Percentiles rank a stretch among this genome's conserved stretches.
Conservation (phyloP, 2,329 filamentous ascomycete genomes). For the Botrytis cinerea region DNA sequence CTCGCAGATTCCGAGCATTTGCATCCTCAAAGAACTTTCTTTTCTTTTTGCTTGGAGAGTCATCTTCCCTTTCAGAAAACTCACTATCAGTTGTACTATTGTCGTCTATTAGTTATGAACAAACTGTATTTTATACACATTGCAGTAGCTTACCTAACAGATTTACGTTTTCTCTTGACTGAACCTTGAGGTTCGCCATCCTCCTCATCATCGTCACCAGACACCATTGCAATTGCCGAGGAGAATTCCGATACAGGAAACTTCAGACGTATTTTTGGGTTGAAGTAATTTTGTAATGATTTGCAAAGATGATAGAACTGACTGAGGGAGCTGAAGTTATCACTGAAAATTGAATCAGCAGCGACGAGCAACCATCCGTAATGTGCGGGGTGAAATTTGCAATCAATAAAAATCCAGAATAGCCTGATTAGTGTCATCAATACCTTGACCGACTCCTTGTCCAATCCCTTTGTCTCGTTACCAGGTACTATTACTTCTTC, state of each 20-base stretch:
- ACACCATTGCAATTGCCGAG: not conserved
- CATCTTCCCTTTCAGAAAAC: constrained; percentile 1
- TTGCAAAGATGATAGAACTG: constrained; percentile 12
- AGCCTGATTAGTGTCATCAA: constrained; percentile 33
- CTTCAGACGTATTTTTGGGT: constrained; percentile 13
- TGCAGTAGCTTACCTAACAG: constrained; percentile 27
- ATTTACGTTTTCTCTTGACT: constrained; percentile 44
- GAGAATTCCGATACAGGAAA: not conserved
- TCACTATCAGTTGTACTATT: constrained; percentile 11
- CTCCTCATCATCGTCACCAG: constrained; percentile 35
- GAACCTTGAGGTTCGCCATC: constrained; percentile 41
- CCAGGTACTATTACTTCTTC: constrained; percentile 6
- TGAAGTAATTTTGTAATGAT: constrained; percentile 17
- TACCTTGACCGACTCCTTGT: constrained; percentile 20
- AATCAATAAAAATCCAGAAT: constrained; percentile 41
- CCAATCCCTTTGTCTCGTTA: constrained; percentile 27
- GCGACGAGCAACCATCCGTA: constrained; percentile 8
- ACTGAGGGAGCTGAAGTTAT: not conserved
- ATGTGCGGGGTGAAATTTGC: constrained; percentile 29
- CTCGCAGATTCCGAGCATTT: constrained; percentile 50
- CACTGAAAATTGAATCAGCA: not conserved
- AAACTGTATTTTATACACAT: not conserved
- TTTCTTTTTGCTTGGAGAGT: constrained; percentile 40
- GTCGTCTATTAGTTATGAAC: not conserved
- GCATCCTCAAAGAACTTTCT: constrained; percentile 50